Conservation (phyloP, 257 asterid genomes). For the Nicotiana noctiflora region DNA sequence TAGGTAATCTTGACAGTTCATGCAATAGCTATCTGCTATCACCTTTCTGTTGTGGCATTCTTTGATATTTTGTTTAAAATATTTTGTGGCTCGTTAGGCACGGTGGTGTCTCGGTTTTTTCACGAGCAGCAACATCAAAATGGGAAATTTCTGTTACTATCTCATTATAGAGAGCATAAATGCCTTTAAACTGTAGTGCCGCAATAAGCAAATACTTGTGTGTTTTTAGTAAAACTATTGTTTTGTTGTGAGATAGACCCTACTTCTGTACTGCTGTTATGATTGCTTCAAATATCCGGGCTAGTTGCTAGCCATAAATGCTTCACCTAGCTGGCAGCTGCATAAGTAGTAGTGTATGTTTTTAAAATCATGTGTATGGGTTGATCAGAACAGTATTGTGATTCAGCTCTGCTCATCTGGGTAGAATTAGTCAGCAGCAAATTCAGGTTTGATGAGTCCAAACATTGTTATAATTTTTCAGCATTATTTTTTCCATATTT, state of each 20-base stretch:
- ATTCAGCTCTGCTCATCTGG: neutral
- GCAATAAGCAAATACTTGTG: neutral
- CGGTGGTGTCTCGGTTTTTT: neutral
- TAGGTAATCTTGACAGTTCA: slow-evolving; percentile 35
- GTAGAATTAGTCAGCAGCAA: neutral
- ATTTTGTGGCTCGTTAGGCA: neutral
- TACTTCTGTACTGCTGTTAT: neutral
- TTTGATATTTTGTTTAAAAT: neutral
- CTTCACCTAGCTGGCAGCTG: neutral
- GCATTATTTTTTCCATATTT: neutral
- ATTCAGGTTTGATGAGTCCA: neutral
- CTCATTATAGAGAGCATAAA: neutral
- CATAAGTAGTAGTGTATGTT: neutral
- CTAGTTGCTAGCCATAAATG: neutral
- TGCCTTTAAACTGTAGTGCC: neutral
- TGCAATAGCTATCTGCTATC: neutral
- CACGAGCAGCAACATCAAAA: neutral
- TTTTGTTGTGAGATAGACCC: neutral
- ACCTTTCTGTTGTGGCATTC: neutral
- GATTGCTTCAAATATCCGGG: neutral
- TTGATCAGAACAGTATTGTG: neutral
- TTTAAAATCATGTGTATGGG: neutral
- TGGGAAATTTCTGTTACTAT: neutral
- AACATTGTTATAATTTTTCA: neutral
- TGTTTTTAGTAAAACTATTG: neutral